A percentile compares a stretch with the other conserved stretches of the same genome.
Evolutionary conservation across 2,329 filamentous ascomycete species (phyloP).

Genomic region (Leptoxyphium fumago): DNA sequence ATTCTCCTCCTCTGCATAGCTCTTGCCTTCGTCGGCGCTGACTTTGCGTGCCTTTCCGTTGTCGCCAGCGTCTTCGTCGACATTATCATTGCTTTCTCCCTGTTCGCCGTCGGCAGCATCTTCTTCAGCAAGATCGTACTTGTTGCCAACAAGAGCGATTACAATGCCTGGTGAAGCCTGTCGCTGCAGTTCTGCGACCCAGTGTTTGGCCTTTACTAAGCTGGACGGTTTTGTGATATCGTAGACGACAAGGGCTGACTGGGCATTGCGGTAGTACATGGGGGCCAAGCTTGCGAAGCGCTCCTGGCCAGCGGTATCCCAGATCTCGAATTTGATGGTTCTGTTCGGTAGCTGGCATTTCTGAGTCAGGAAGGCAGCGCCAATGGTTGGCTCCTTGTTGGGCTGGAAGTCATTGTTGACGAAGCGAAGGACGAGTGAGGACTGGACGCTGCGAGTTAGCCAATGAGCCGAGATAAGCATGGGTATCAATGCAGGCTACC

Average conservation of each 20-base stretch:
- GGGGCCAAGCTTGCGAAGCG: constrained; percentile 90
- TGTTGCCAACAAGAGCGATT: constrained; percentile 93
- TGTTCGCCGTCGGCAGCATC: constrained; percentile 34
- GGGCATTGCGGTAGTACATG: constrained; percentile 99
- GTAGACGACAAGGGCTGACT: constrained; percentile 95
- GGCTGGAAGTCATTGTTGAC: constrained; percentile 99
- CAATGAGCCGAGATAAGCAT: constrained; percentile 5
- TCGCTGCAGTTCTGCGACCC: constrained; percentile 92
- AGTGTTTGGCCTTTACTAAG: constrained; percentile 93
- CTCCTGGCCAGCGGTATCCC: constrained; percentile 97
- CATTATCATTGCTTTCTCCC: constrained; percentile 26
- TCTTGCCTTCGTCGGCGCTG: constrained; percentile 75
- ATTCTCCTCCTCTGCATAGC: constrained; percentile 87
- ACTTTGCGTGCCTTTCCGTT: constrained; percentile 71
- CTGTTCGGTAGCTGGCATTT: constrained; percentile 92
- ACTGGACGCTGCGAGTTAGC: constrained; percentile 38
- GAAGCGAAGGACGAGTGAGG: constrained; percentile 91
- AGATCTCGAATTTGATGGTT: constrained; percentile 61
- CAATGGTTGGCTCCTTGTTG: constrained; percentile 98
- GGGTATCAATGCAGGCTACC: constrained; percentile 37
- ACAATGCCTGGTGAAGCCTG: constrained; percentile 94
- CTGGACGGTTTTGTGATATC: constrained; percentile 94
- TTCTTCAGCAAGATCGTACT: constrained; percentile 62
- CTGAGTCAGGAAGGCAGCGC: constrained; percentile 94
- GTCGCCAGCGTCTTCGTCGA: constrained; percentile 43